Conservation (phyloP, 179 eudicot genomes). For the Spinacia oleracea region DNA sequence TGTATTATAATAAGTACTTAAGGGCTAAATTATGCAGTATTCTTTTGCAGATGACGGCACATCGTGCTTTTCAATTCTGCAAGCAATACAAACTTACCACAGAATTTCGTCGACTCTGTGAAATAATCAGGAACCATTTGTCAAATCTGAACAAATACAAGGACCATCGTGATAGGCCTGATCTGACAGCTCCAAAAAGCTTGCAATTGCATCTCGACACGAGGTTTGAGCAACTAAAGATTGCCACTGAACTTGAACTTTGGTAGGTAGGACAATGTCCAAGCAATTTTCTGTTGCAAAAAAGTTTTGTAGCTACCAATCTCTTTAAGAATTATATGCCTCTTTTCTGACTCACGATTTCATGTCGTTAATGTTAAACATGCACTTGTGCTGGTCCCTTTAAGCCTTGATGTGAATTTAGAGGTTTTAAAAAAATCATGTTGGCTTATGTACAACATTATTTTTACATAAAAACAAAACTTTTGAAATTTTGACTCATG, state of each 20-base stretch:
- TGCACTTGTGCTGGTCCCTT: neutral
- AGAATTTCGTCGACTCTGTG: constrained; percentile 69
- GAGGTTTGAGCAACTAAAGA: constrained; percentile 86
- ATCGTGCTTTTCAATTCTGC: constrained; percentile 93
- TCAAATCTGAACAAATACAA: constrained; percentile 75
- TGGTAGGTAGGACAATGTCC: constrained; percentile 63
- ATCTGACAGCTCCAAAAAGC: constrained; percentile 82
- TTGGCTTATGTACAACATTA: too few relatives aligned
- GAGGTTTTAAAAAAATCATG: too few relatives aligned
- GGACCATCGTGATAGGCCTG: constrained; percentile 92
- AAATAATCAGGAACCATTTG: constrained; percentile 42
- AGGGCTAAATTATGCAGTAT: constrained; percentile 4
- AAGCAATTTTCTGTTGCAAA: neutral
- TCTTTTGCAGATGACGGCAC: constrained; percentile 74
- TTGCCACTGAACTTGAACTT: constrained; percentile 94
- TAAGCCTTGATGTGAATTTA: neutral
- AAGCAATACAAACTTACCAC: constrained; percentile 92
- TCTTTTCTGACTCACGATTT: neutral
- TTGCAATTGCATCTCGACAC: constrained; percentile 86
- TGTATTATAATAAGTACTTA: neutral
- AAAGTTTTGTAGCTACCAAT: neutral
- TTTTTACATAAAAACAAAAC: too few relatives aligned
- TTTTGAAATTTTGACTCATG: too few relatives aligned
- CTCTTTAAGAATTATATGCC: neutral
- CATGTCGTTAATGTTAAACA: neutral